A percentile compares a stretch with the other conserved stretches of the same genome.
These are phyloP conservation scores for Leersia perrieri DNA, from an alignment of 176 grass and related monocot species.

Conservation along the genomic window DNA sequence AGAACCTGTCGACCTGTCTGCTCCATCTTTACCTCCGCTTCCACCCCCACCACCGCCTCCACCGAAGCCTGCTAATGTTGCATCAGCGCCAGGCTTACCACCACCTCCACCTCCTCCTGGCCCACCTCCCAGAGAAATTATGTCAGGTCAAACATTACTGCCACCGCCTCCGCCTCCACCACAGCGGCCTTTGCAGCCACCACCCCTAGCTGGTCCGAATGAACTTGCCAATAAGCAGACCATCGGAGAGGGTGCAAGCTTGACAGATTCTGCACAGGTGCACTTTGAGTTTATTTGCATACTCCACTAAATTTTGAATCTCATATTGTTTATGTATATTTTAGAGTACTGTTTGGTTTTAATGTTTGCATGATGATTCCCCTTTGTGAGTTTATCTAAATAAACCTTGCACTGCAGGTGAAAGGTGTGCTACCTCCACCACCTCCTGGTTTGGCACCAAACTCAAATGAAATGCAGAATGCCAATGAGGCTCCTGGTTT, in stretches of 20 bases:
- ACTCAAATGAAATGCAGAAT: constrained; percentile 47
- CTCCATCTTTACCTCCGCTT: constrained; percentile 50
- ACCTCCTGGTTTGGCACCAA: constrained; percentile 59
- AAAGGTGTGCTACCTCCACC: constrained; percentile 59
- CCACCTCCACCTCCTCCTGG: constrained; percentile 82
- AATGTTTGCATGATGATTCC: constrained; percentile 26
- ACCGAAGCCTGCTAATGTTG: constrained; percentile 39
- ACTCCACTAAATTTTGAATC: background rate
- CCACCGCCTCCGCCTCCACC: constrained; percentile 73
- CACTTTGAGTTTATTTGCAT: background rate
- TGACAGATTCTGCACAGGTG: constrained; percentile 53
- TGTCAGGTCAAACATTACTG: constrained; percentile 41
- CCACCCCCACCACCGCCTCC: constrained; percentile 55
- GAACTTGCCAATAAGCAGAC: constrained; percentile 42
- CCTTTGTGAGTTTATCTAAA: constrained; percentile 28
- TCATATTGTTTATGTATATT: background rate
- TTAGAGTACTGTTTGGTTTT: constrained; percentile 19
- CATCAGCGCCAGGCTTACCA: constrained; percentile 34
- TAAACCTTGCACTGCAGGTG: constrained; percentile 43
- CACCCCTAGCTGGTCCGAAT: constrained; percentile 35
- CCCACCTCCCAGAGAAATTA: constrained; percentile 62
- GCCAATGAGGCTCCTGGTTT: constrained; percentile 30
- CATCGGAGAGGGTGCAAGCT: constrained; percentile 34
- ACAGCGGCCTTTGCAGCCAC: constrained; percentile 52
- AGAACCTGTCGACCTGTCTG: constrained; percentile 52